Percentiles rank a stretch among this genome's conserved stretches.
Conservation (phyloP, 179 eudicot species). For the Silene vulgaris region DNA sequence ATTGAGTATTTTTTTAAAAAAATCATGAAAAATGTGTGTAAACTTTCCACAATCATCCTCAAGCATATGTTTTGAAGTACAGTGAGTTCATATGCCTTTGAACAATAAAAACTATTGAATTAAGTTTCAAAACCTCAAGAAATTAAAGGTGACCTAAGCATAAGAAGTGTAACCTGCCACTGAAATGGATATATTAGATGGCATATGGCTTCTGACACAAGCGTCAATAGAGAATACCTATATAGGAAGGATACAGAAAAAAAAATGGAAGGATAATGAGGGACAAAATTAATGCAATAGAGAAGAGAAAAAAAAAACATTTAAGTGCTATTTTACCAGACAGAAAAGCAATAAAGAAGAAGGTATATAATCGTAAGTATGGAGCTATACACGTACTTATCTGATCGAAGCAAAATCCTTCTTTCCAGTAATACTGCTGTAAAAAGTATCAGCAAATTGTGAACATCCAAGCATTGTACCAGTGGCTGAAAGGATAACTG, state of each 20-base stretch:
- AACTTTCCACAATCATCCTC: neutral
- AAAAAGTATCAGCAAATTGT: constrained; percentile 67
- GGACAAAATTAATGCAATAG: neutral
- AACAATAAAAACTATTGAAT: neutral
- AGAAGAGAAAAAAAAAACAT: neutral
- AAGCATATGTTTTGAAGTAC: neutral
- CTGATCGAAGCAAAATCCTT: constrained; percentile 70
- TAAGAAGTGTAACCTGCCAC: constrained; percentile 60
- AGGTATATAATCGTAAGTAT: neutral
- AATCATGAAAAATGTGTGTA: neutral
- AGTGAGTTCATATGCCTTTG: neutral
- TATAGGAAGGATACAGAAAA: constrained; percentile 2
- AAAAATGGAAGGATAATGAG: neutral
- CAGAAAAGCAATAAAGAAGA: neutral
- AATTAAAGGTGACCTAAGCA: neutral
- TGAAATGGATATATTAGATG: constrained; percentile 83
- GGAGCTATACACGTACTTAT: constrained; percentile 44
- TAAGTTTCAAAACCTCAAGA: neutral
- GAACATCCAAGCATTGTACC: constrained; percentile 80
- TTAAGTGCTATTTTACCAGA: neutral
- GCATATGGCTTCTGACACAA: constrained; percentile 81
- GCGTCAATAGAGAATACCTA: constrained; percentile 81
- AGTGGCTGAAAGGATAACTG: constrained; percentile 82
- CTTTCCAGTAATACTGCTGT: constrained; percentile 80
- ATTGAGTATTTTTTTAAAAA: neutral